These are phyloP conservation scores for Ganoderma lingzhi DNA, from an alignment of 1,284 basidiomycete genomes.

Conservation along the genomic window DNA sequence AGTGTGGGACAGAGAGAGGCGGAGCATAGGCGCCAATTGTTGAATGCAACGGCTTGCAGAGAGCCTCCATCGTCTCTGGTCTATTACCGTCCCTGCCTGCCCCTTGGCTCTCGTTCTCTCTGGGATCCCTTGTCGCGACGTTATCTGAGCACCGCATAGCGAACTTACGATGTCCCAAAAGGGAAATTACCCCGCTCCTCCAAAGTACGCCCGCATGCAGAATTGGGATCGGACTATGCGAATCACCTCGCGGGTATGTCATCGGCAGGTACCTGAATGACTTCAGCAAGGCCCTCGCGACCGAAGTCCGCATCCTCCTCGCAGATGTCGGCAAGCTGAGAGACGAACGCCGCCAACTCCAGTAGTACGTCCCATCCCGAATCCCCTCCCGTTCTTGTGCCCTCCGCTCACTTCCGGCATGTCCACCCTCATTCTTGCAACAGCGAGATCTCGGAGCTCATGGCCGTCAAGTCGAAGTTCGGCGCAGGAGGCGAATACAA, in stretches of 20 bases:
- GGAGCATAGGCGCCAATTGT: neutral
- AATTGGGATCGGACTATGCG: conserved; percentile 14
- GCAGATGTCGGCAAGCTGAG: conserved; percentile 78
- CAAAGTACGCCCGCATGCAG: conserved; percentile 31
- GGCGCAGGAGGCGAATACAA: conserved; percentile 74
- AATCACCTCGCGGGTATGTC: conserved; percentile 16
- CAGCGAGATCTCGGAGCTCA: conserved; percentile 80
- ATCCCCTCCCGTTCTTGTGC: neutral
- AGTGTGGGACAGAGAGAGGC: conserved; percentile 3
- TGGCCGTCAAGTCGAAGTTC: conserved; percentile 79
- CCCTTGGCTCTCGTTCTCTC: neutral
- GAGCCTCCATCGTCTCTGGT: conserved; percentile 3
- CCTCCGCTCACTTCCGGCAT: neutral
- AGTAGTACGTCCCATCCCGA: conserved; percentile 59
- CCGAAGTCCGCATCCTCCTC: conserved; percentile 51
- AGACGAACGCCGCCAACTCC: conserved; percentile 73
- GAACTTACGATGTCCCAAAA: conserved; percentile 31
- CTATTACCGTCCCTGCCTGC: neutral
- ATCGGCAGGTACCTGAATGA: conserved; percentile 63
- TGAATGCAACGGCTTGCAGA: neutral
- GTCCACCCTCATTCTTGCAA: neutral
- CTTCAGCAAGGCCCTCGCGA: conserved; percentile 52
- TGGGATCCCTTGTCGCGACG: neutral
- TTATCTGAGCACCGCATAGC: neutral
- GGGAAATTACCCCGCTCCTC: conserved; percentile 33